Evolutionary conservation across 495 filamentous ascomycete genomes (phyloP).

Genomic region (Xylaria longipes): DNA sequence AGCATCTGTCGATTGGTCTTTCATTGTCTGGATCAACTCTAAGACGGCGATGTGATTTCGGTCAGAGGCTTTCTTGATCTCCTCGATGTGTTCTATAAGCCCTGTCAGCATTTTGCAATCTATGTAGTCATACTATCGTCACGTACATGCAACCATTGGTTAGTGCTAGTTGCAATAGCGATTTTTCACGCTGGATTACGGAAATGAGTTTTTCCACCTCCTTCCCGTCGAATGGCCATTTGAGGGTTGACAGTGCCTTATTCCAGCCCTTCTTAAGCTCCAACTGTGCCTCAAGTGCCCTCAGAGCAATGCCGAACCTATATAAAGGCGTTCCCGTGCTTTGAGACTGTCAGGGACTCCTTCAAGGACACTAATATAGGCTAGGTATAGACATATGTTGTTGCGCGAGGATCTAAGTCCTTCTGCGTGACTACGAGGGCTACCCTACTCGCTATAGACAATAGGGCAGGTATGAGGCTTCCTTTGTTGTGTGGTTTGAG

Average conservation of each 20-base stretch:
- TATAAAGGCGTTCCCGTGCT: background rate
- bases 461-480: too few species aligned
- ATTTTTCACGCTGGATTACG: conserved; percentile 5
- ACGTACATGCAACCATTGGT: conserved; percentile 2
- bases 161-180: conserved; percentile 2
- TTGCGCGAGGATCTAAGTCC: too few species aligned
- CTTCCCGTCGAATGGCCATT: conserved; percentile 6
- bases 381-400: too few species aligned
- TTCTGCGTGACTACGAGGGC: too few species aligned
- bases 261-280: conserved; percentile 1
- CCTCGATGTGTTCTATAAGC: background rate
- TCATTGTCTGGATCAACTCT: background rate
- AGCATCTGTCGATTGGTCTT: background rate
- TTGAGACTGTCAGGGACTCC: too few species aligned
- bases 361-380: too few species aligned
- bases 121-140: background rate
- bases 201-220: background rate
- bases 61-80: background rate
- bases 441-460: too few species aligned
- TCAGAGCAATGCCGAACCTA: background rate
- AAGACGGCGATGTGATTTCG: background rate
- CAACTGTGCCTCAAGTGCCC: background rate
- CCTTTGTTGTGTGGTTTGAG: too few species aligned
- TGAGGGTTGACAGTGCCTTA: background rate
- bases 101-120: background rate